Evolutionary conservation across 208 protist genomes (phyloP), one percentile per base, ranked within the genome.

Genomic region (Acanthamoeba culbertsoni): DNA sequence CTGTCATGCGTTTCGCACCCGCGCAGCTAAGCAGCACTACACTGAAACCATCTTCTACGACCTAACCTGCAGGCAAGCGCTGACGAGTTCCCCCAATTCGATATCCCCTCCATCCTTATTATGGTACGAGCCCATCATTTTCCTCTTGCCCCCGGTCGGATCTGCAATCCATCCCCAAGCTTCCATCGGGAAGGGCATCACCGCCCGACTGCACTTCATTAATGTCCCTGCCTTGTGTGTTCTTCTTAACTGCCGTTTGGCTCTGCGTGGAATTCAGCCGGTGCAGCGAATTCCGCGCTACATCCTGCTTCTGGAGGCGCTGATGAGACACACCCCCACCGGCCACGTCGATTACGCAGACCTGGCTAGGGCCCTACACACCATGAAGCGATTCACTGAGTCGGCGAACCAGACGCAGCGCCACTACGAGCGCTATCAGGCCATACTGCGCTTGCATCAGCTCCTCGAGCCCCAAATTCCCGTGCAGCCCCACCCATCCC

Each of bases 251-350:
- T n/a, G n/a, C n/a, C n/a, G n/a, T n/a, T n/a, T n/a, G n/a, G n/a
- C n/a, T n/a, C n/a, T n/a, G n/a, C n/a, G n/a, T 68, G 20, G 7
- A 28, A 26, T 26, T 23, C 53, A 88, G 77, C 82, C 82, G 18
- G 53, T 90, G 45, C 82, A 90, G 48, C 46, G 82, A n/a, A 90
- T 90, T 35, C 82, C 82, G 45, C 82, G 82, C 43, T 90, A 90
- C n/a, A 90, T 90, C 33, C 57, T 90, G 48, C 82, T 90, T 3
- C 43, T 90, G 6, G 28, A 90, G 6, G 51, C 82, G 23, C 82
- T 90, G 33, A 35, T 90, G 2, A 35, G 18, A 3, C 37, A 37
- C 82, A 90, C 82, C 14, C 82, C 45, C 6, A 12, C 51, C 10
- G 16, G 48, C 1, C 57, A 59, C 37, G 18, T 31, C n/a, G 82